Base-by-base conservation (phyloP, 805 yeast genomes). In the Danielozyma ontarioensis region DNA sequence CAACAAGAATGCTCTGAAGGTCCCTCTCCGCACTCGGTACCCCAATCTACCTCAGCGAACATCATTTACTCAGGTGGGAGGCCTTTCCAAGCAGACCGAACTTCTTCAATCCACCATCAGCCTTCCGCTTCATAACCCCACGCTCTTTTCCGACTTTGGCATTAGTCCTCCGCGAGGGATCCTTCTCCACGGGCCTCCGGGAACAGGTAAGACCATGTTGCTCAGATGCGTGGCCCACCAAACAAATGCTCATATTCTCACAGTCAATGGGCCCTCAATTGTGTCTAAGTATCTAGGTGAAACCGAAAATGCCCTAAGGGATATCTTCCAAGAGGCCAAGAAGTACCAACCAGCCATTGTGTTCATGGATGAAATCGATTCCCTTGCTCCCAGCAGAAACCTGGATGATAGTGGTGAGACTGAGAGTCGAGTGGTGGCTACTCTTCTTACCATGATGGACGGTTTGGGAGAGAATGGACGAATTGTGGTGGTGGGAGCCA, bases 121-220 rank as follows among this genome's bases (percentile, higher is more conserved):
- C 34, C 65, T 90, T 2, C 97, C 99, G 0, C 66, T 93, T 17
- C 77, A 80, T 39, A 76, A 76, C 36, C 95, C 97, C 0, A 70
- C 72, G 4, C 58, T 87, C 21, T 90, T 89, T 48, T 69, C 80
- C 5, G 78, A 83, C 34, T 93, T 90, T 62, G 88, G 90, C n/a
- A 81, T 88, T 13, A 71, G 81, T 6, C 97, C 98, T 6, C 96
- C 96, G 11, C 68, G 96, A 36, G 98, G 98, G 23, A 78, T 90
- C n/a, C 62, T 90, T 12, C 59, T 90, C 10, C 95, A 90, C 60
- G 98, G 98, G 0, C 95, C 97, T 3, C 93, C 97, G 2, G 98
- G 98, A 3, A 90, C 97, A 0, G 98, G 98, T 32, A 90, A 90
- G 55, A 84, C 97, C 1, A 76, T 89, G 86, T 68, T 93, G 5